Percentiles rank a stretch among this genome's conserved stretches.
Conservation (phyloP, 331 rosid species). For the Phaseolus coccineus region DNA sequence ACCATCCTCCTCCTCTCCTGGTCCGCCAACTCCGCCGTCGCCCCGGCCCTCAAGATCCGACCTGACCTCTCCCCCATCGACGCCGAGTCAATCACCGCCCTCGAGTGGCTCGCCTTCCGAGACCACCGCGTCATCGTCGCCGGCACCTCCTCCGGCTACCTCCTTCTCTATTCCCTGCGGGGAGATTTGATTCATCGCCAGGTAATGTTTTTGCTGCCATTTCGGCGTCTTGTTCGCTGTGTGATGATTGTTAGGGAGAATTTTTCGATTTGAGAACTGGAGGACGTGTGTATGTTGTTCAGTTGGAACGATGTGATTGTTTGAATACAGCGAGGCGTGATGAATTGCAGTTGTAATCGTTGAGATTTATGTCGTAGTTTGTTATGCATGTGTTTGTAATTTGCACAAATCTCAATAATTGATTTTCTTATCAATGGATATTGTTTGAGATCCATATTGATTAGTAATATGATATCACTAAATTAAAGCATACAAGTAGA, state of each 20-base stretch:
- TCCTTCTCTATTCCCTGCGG: constrained; percentile 72
- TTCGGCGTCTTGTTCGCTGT: background rate
- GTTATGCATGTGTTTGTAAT: background rate
- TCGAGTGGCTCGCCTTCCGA: constrained; percentile 85
- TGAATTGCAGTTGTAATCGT: background rate
- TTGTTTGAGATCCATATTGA: no score
- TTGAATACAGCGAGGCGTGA: background rate
- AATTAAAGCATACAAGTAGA: no score
- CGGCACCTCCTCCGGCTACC: constrained; percentile 81
- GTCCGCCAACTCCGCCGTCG: constrained; percentile 48
- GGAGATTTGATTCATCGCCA: constrained; percentile 83
- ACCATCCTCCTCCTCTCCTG: constrained; percentile 73
- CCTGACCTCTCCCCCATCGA: constrained; percentile 84
- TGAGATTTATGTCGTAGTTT: background rate
- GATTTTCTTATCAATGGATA: background rate
- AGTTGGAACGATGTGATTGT: background rate
- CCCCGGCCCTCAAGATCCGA: constrained; percentile 59
- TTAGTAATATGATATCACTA: no score
- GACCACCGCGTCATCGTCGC: constrained; percentile 79
- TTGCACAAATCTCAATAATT: background rate
- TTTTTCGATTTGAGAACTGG: background rate
- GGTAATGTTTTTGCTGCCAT: constrained; percentile 49
- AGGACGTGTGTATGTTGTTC: background rate
- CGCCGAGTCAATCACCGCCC: constrained; percentile 75
- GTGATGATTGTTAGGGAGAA: background rate